Conservation (phyloP, 441 rosid genomes). For the Erodium trifolium region DNA sequence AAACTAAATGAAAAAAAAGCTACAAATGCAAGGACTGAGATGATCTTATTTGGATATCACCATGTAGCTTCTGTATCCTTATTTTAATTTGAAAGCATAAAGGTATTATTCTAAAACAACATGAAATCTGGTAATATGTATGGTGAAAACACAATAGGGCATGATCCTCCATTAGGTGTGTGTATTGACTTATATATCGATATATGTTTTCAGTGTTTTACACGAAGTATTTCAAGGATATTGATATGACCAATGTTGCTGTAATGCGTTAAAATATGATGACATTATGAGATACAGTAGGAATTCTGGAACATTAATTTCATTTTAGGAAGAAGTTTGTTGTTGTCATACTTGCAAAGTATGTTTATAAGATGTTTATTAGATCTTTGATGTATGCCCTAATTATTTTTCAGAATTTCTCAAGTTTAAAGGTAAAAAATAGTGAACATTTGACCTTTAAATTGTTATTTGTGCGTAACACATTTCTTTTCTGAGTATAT, state of each 20-base stretch:
- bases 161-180: not conserved
- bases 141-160: not conserved
- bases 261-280: not conserved
- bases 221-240: not conserved
- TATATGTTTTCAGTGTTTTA: not conserved
- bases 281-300: not conserved
- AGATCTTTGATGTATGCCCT: not conserved
- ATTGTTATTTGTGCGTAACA: not conserved
- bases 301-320: not conserved
- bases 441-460: not conserved
- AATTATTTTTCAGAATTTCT: not conserved
- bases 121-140: not conserved
- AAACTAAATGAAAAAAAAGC: not conserved
- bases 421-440: not conserved
- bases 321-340: constrained; percentile 1
- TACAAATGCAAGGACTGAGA: not conserved
- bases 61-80: not conserved
- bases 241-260: not conserved
- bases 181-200: not conserved
- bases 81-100: not conserved
- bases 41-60: not conserved
- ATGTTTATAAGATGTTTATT: not conserved
- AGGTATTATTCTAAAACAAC: not conserved
- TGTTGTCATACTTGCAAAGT: not conserved
- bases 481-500: not conserved